Conservation (phyloP, 129 eudicot genomes). For the Helianthus tuberosus region DNA sequence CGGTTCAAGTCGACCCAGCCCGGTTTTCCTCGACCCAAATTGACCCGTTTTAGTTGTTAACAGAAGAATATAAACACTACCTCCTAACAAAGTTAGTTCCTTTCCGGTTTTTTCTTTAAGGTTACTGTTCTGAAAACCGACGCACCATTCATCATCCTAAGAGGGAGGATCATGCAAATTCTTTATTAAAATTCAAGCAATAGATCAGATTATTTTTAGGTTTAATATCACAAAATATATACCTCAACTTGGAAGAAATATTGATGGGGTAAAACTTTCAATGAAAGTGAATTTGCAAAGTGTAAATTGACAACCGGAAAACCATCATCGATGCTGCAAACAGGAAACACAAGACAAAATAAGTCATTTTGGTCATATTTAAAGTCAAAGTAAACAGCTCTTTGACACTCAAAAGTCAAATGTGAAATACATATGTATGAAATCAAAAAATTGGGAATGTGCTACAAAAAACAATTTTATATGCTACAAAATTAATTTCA, state of each 20-base stretch:
- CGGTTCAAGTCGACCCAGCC: background rate
- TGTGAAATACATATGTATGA: background rate
- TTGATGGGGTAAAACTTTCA: slow-evolving; percentile 69
- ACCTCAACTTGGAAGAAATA: slow-evolving; percentile 69
- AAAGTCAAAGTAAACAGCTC: background rate
- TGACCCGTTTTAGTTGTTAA: background rate
- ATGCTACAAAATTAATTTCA: background rate
- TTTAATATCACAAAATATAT: background rate
- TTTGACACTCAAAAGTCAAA: slow-evolving; percentile 13
- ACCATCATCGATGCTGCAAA: slow-evolving; percentile 81
- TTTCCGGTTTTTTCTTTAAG: slow-evolving; percentile 61
- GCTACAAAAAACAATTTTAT: background rate
- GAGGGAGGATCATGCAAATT: slow-evolving; percentile 2
- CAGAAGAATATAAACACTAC: slow-evolving; percentile 27
- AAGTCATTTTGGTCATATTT: slow-evolving; percentile 1
- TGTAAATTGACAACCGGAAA: slow-evolving; percentile 75
- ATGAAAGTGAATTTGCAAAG: slow-evolving; percentile 56
- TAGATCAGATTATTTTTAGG: background rate
- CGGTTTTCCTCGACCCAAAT: background rate
- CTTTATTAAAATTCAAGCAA: background rate
- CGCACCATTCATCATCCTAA: slow-evolving; percentile 70
- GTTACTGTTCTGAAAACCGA: slow-evolving; percentile 84
- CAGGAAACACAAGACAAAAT: slow-evolving; percentile 12
- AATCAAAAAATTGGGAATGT: background rate
- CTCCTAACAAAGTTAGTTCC: slow-evolving; percentile 82